Conservation (phyloP, 1,284 basidiomycete species). For the Naganishia albida region DNA sequence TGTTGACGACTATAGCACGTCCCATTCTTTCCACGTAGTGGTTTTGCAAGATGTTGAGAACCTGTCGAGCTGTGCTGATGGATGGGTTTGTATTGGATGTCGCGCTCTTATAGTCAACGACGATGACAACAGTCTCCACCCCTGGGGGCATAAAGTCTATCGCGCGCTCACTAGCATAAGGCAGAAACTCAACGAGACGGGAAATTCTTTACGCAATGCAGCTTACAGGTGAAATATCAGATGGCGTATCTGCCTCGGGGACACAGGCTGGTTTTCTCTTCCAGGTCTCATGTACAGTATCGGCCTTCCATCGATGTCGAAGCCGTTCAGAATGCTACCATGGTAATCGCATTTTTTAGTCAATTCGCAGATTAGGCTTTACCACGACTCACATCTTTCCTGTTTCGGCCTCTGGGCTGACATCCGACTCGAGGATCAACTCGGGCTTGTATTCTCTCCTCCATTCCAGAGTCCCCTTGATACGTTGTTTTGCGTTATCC, state of each 20-base stretch:
- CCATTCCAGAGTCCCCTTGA: constrained; percentile 77
- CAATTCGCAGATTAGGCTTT: constrained; percentile 8
- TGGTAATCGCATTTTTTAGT: background rate
- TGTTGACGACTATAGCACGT: constrained; percentile 78
- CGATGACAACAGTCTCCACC: constrained; percentile 75
- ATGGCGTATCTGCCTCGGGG: constrained; percentile 74
- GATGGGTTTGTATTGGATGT: constrained; percentile 78
- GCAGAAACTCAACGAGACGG: background rate
- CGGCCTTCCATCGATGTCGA: constrained; percentile 76
- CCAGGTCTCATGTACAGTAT: constrained; percentile 82
- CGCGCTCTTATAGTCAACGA: constrained; percentile 79
- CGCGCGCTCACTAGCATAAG: constrained; percentile 67
- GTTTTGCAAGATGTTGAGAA: constrained; percentile 79
- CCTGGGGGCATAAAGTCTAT: constrained; percentile 81
- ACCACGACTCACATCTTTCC: constrained; percentile 73
- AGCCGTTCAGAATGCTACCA: constrained; percentile 72
- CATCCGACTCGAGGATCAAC: constrained; percentile 73
- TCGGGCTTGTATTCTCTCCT: constrained; percentile 77
- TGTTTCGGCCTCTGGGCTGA: constrained; percentile 70
- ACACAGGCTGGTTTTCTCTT: constrained; percentile 73
- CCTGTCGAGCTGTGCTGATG: constrained; percentile 73
- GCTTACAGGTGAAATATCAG: constrained; percentile 78
- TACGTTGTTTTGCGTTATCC: constrained; percentile 71
- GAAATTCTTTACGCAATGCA: background rate
- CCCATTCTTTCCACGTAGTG: constrained; percentile 79